Evolutionary conservation across 1,284 basidiomycete species (phyloP), one percentile per base, ranked within the genome.

Genomic region (Calocybe gambosa): DNA sequence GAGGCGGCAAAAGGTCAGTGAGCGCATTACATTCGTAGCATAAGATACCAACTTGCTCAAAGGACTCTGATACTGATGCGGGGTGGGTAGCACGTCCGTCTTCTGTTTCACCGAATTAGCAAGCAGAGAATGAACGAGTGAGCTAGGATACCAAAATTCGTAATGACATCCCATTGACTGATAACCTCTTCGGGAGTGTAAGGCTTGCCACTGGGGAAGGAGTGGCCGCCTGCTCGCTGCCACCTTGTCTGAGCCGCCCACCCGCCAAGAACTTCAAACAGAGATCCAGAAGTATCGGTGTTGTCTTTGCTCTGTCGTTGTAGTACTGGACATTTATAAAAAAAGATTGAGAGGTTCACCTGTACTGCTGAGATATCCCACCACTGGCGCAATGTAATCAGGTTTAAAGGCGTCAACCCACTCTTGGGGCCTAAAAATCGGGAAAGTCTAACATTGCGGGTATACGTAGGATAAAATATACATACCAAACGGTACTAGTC

Each of bases 401-500:
- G 95, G 93, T 82, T 86, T 94, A 77, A 95, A 93, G 10, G 89
- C 89, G 52, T 96, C 85, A 29, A 98, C 84, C 85, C 93, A 90
- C 64, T 96, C 93, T 65, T 90, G 82, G 15, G 88, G 80, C 85
- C 86, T 90, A 34, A 16, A n/a, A 34, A 34, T 34, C n/a, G 15
- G n/a, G 13, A n/a, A 16, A 15, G 7, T 15, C 15, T 34, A 16
- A n/a, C 3, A 15, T n/a, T 8, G 2, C 31, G 2, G 2, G 9
- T 5, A 8, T 34, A 34, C 15, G n/a, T 10, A 16, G 36, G 25
- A 26, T 9, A 21, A 48, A 20, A 34, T 18, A 12, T 8, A 54
- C 62, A 29, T 58, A 78, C 89, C 89, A 91, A 58, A 93, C 67
- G 1, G 90, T 93, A 56, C 77, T 78, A 7, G 90, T 93, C 92